These are phyloP conservation scores for Irpex sp. DNA, from an alignment of 1,284 basidiomycete genomes.

Conservation along the genomic window DNA sequence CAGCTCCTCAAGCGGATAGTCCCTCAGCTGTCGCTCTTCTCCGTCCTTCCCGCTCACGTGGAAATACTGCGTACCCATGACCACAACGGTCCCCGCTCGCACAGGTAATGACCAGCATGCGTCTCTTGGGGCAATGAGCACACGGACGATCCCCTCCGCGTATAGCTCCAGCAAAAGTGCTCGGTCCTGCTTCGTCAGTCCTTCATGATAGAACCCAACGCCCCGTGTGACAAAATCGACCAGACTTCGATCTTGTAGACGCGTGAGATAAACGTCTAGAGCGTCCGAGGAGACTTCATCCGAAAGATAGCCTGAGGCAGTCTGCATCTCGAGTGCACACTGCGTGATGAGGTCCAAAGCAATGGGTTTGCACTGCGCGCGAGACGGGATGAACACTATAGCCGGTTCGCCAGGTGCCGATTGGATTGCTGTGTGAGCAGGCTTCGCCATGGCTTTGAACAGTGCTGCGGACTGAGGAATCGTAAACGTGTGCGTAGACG, in stretches of 20 bases:
- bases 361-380: constrained; percentile 72
- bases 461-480: constrained; percentile 85
- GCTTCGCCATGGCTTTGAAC: constrained; percentile 92
- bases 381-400: constrained; percentile 91
- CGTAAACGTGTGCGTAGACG: constrained; percentile 77
- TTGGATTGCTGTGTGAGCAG: constrained; percentile 71
- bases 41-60: constrained; percentile 36
- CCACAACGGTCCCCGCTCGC: constrained; percentile 76
- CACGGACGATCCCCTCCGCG: constrained; percentile 76
- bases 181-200: constrained; percentile 70
- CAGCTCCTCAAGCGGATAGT: constrained; percentile 82
- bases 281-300: constrained; percentile 47
- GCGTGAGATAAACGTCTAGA: constrained; percentile 58
- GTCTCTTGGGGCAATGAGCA: constrained; percentile 81
- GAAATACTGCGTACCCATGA: constrained; percentile 92
- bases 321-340: constrained; percentile 75
- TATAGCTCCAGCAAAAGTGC: constrained; percentile 81
- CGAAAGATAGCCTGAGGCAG: constrained; percentile 70
- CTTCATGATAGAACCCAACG: constrained; percentile 85
- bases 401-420: constrained; percentile 46
- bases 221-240: constrained; percentile 84
- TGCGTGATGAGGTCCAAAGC: constrained; percentile 88
- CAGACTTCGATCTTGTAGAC: constrained; percentile 66
- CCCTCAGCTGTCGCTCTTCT: constrained; percentile 68
- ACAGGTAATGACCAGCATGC: constrained; percentile 86